A percentile compares a stretch with the other conserved stretches of the same genome.
Conservation (phyloP, 176 grass and related monocot species). For the Poa annua region DNA sequence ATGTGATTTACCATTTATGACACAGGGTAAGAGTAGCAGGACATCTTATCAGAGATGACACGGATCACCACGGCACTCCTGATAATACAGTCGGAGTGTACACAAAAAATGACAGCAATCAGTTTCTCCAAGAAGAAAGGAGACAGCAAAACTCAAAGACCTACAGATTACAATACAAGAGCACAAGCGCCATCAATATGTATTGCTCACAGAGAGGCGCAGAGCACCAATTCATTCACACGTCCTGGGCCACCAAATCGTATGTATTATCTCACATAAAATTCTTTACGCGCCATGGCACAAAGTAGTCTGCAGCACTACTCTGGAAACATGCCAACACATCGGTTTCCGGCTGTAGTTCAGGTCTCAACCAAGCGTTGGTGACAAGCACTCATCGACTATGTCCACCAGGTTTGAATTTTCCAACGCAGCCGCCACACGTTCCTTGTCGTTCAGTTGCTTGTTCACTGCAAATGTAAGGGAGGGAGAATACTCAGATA, state of each 20-base stretch:
- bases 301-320: neutral
- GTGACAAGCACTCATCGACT: conserved; percentile 77
- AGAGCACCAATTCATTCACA: conserved; percentile 16
- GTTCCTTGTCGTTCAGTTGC: conserved; percentile 96
- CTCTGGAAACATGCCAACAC: neutral
- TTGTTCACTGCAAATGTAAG: conserved; percentile 80
- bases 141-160: neutral
- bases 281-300: neutral
- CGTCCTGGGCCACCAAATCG: neutral
- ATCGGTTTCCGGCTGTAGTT: neutral
- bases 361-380: conserved; percentile 68
- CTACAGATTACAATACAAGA: conserved; percentile 5
- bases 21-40: neutral
- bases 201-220: neutral
- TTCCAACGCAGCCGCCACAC: conserved; percentile 88
- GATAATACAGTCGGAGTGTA: neutral
- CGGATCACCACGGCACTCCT: neutral
- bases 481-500: neutral
- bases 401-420: conserved; percentile 78
- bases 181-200: neutral
- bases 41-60: neutral
- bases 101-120: neutral
- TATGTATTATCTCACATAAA: neutral
- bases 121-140: too few relatives aligned
- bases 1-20: neutral